Evolutionary conservation across 306 rosid genomes (phyloP), one percentile per base, ranked within the genome.

Genomic region (Macrotyloma uniflorum): DNA sequence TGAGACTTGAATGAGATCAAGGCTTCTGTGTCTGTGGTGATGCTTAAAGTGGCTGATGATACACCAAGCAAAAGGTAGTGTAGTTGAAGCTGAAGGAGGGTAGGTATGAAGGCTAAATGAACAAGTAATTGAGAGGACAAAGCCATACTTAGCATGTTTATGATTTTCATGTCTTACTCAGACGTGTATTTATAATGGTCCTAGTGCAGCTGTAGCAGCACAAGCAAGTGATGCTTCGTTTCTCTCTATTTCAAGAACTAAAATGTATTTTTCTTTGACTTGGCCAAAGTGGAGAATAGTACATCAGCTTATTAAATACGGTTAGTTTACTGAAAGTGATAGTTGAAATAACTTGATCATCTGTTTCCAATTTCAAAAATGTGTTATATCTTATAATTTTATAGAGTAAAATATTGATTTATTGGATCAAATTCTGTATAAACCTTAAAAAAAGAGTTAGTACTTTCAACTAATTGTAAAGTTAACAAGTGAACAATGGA

Each of bases 11-110:
- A 55, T 45, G 89, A 83, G 75, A 90, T 67, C 51, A 93, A 84
- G 38, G 97, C 91, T 69, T 90, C 85, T 61, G 4, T 87, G 83
- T 93, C 96, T 23, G 87, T 82, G 68, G 51, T 45, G 4, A 87
- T 69, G 85, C 78, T 79, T 47, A 76, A 66, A 72, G 85, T 77
- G 55, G 87, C 79, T 1, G 88, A 73, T 47, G 87, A 72, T 50
- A 63, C 85, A 26, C 79, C 42, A 47, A 64, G 40, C 16, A 80
- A 66, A 43, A 65, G 61, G 76, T 8, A 43, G 5, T 32, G 63
- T 55, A 69, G 15, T 8, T 35, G 2, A 58, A 67, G 13, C 1
- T 58, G 51, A 7, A 63, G 6, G 58, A 80, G 47, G 46, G 70
- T n/a, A 32, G 70, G 38, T 12, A 82, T 22, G 23, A 74, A 33